Conservation (phyloP, 2,329 filamentous ascomycete species). For the Alternaria sp. region DNA sequence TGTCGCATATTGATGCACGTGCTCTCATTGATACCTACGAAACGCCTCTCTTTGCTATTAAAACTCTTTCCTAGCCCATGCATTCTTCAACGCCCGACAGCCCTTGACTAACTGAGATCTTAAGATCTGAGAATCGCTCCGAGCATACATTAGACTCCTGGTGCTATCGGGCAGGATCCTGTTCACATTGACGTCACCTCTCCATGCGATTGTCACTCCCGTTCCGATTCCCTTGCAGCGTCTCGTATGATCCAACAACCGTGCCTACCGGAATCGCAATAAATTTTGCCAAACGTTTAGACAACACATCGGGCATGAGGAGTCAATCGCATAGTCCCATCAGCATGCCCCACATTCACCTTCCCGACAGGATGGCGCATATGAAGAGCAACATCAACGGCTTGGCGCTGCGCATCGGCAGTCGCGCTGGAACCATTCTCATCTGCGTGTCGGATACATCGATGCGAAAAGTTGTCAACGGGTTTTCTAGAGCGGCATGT, state of each 20-base stretch:
- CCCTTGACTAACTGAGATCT: not conserved
- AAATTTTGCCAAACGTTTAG: not conserved
- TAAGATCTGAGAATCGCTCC: not conserved
- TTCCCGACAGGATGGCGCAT: not conserved
- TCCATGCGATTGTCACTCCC: not conserved
- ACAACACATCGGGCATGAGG: not conserved
- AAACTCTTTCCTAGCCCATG: not conserved
- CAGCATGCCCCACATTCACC: not conserved
- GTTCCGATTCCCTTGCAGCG: not conserved
- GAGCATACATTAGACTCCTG: not conserved
- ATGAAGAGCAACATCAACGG: not conserved
- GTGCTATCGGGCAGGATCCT: not conserved
- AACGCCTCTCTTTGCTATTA: not conserved
- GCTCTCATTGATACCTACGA: not conserved
- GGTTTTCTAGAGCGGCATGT: not conserved
- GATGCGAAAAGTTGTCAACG: not conserved
- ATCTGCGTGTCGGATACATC: not conserved
- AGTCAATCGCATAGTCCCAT: not conserved
- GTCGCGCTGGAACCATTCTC: not conserved
- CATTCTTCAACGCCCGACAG: not conserved
- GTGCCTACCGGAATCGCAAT: not conserved
- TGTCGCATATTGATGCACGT: not conserved
- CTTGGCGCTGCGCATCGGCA: not conserved
- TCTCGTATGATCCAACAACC: not conserved
- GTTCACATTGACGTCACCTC: not conserved